Evolutionary conservation across 2,329 filamentous ascomycete genomes (phyloP).

Genomic region (Ambrosiella beaveri): DNA sequence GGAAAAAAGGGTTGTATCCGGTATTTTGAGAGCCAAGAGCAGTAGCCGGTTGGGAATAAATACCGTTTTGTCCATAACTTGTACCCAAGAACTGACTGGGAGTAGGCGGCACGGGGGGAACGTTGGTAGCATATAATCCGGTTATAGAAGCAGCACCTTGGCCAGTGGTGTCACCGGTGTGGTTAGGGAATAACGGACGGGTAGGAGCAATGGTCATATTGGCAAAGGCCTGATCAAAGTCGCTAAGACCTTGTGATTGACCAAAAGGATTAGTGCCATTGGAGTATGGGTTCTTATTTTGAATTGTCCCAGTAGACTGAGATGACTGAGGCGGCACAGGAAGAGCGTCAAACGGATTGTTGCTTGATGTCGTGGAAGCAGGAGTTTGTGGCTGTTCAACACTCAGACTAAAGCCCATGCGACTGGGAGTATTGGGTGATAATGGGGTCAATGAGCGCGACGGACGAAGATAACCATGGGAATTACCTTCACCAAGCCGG

Average conservation of each 20-base stretch:
- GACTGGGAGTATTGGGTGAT: conserved; percentile 20
- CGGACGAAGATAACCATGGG: conserved; percentile 23
- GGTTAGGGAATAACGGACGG: conserved; percentile 56
- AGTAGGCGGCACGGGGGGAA: conserved; percentile 55
- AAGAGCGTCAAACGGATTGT: conserved; percentile 51
- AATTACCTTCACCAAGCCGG: conserved; percentile 56
- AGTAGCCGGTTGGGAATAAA: conserved; percentile 8
- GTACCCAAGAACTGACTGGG: conserved; percentile 25
- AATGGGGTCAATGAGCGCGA: conserved; percentile 39
- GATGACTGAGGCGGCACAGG: conserved; percentile 41
- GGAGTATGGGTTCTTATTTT: conserved; percentile 37
- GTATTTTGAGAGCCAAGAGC: conserved; percentile 10
- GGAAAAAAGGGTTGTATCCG: conserved; percentile 10
- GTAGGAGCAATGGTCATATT: conserved; percentile 44
- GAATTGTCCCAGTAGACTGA: conserved; percentile 45
- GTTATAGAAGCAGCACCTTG: conserved; percentile 19
- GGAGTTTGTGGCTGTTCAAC: conserved; percentile 19
- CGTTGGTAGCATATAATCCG: conserved; percentile 24
- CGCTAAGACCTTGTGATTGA: conserved; percentile 25
- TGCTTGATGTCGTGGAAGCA: conserved; percentile 30
- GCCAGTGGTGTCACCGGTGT: conserved; percentile 44
- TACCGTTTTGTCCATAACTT: conserved; percentile 13
- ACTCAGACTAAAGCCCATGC: conserved; percentile 20
- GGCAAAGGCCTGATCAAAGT: conserved; percentile 54
- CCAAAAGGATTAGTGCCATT: conserved; percentile 57